Percentiles rank a stretch among this genome's conserved stretches.
These are phyloP conservation scores for Vitis hybrid DNA, from an alignment of 177 flowering plant species.

Conservation along the genomic window DNA sequence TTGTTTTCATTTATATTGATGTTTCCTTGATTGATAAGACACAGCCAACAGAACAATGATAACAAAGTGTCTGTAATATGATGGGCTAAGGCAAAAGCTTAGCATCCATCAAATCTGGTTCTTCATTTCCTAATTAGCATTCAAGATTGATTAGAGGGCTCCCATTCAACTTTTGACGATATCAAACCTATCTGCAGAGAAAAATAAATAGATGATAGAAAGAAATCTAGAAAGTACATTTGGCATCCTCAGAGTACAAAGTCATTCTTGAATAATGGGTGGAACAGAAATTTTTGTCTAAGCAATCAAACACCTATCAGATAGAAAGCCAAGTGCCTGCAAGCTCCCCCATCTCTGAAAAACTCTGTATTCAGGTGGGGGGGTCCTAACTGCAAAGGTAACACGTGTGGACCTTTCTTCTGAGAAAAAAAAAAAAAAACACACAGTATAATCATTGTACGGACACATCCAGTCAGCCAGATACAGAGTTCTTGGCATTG, in stretches of 20 bases:
- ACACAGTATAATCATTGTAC: conserved; percentile 27
- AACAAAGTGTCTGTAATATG: background rate
- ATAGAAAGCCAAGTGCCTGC: background rate
- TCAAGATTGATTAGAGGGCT: background rate
- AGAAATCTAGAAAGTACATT: background rate
- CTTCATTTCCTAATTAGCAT: background rate
- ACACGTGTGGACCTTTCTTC: conserved; percentile 10
- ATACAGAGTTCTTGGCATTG: conserved; percentile 31
- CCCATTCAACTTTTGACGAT: background rate
- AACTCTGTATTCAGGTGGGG: conserved; percentile 2
- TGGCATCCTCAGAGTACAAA: background rate
- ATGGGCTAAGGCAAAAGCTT: background rate
- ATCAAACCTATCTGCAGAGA: background rate
- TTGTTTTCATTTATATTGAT: background rate
- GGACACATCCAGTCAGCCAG: conserved; percentile 23
- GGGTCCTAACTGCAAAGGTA: conserved; percentile 12
- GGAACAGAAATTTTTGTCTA: background rate
- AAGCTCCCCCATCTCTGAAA: background rate
- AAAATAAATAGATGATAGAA: background rate
- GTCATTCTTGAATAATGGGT: background rate
- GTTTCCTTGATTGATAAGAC: background rate
- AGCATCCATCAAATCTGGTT: background rate
- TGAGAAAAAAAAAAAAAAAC: background rate
- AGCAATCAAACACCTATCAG: background rate
- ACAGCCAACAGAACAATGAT: background rate